Base-by-base conservation (phyloP, 169 alveolate genomes). In the Plasmodium relictum region DNA sequence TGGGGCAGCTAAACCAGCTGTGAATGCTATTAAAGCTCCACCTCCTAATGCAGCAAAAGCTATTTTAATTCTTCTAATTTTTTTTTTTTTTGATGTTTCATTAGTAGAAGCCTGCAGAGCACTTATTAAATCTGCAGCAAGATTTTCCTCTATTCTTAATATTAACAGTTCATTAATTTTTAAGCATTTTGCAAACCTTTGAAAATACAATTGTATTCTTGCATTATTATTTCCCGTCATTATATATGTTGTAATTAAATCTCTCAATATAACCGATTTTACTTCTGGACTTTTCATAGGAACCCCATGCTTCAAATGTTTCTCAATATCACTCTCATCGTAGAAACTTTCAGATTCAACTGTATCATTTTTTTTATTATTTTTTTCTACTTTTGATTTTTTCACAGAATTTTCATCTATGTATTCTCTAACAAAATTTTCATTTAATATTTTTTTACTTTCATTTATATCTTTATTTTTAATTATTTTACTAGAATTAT, bases 1-100 rank as follows among this genome's bases (percentile, higher is more conserved):
- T 6, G 98, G 98, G 0, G 97, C 94, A 10, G 98, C 98, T 65
- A 95, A 66, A 6, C 98, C 98, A n/a, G 97, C 97, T 3, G 97
- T 96, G 45, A 95, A 88, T 2, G 98, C 98, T 6, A 95, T 83
- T 65, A 95, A 71, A 20, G 96, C 96, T 5, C 97, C 97, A 41
- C 97, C 97, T 12, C 98, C 97, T 52, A 95, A 89, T 0, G 98
- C 97, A 14, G 96, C 97, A 7, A 96, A 96, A 37, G 96, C 95
- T 6, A 94, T 94, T 74, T 94, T 95, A 42, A 94, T 58, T 56
- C 91, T 74, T 71, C 96, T 58, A 37, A 90, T 87, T 24, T 89
- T 73, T 73, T 65, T 94, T 76, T 88, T 92, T 20, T 93, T 89
- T n/a, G 94, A 45, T 12, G 94, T 74, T 45, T 89, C 88, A 26